phyloP scores from a whole-genome alignment of 371 early-diverging fungal genomes.

The Funneliformis caledonium region DNA sequence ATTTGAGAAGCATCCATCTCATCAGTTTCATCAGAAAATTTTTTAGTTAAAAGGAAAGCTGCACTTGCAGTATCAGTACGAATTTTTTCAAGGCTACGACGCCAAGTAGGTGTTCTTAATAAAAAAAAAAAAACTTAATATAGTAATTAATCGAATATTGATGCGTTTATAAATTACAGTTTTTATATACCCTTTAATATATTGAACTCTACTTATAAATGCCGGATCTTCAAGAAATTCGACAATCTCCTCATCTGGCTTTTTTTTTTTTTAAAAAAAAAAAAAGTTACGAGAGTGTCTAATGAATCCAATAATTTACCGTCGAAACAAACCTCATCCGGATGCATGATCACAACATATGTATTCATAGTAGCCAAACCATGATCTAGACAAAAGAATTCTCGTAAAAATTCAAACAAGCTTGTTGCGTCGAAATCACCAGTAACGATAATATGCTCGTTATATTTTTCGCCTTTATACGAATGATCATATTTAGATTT shows the following conservation, averaged over 20 bases:
- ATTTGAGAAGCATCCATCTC: constrained; percentile 65
- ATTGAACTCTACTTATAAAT: constrained; percentile 62
- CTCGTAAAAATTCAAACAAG: constrained; percentile 67
- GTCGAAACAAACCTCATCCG: constrained; percentile 46
- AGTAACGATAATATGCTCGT: constrained; percentile 64
- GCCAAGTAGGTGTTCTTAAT: constrained; percentile 59
- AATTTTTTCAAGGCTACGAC: constrained; percentile 54
- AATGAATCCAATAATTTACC: not conserved
- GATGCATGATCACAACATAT: constrained; percentile 64
- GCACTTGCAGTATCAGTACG: constrained; percentile 55
- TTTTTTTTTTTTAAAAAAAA: not conserved
- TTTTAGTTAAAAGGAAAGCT: constrained; percentile 59
- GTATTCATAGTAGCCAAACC: constrained; percentile 61
- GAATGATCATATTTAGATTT: constrained; percentile 56
- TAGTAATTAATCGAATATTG: not conserved
- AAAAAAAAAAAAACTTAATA: not conserved
- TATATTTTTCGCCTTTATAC: constrained; percentile 51
- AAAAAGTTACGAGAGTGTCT: too few relatives aligned
- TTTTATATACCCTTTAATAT: constrained; percentile 57
- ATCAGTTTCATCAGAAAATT: constrained; percentile 46
- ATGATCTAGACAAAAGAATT: constrained; percentile 75
- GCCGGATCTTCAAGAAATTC: constrained; percentile 57
- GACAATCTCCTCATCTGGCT: constrained; percentile 58
- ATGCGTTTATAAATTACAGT: not conserved
- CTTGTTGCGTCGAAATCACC: constrained; percentile 61